phyloP scores from a whole-genome alignment of 2,329 filamentous ascomycete genomes.

The Aspergillus brasiliensis region DNA sequence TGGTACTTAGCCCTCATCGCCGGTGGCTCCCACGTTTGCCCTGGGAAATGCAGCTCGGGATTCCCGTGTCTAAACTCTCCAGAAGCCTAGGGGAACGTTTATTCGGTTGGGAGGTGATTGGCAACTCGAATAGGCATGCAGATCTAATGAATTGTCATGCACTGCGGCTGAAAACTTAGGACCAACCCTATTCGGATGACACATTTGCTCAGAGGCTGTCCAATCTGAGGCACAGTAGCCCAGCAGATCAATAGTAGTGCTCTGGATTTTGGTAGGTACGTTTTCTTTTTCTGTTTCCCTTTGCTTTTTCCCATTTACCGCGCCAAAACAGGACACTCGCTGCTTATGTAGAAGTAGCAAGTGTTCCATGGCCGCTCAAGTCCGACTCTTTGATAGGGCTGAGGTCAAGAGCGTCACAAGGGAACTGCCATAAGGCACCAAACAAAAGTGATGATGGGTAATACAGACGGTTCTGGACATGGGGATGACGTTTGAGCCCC shows the following conservation, averaged over 20 bases:
- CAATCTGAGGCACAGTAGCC: background rate
- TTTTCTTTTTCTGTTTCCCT: background rate
- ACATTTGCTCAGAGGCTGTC: background rate
- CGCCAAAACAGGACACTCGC: background rate
- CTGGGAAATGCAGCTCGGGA: background rate
- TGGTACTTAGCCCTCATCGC: background rate
- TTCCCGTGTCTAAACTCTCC: background rate
- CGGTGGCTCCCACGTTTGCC: background rate
- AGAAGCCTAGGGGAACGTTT: background rate
- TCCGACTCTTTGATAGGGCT: conserved; percentile 12
- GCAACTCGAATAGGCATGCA: background rate
- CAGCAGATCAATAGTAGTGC: background rate
- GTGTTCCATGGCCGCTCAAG: background rate
- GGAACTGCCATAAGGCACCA: background rate
- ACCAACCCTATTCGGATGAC: conserved; percentile 1
- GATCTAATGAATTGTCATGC: background rate
- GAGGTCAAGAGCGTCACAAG: background rate
- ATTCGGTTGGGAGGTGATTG: background rate
- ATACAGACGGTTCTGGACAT: background rate
- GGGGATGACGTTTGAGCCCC: background rate
- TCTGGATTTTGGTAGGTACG: background rate
- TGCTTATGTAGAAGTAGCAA: conserved; percentile 2
- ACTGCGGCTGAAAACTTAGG: background rate
- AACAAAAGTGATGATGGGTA: background rate
- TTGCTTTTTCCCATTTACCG: background rate